Conservation (phyloP, 2,329 filamentous ascomycete genomes). For the Dactylellina leptospora region DNA sequence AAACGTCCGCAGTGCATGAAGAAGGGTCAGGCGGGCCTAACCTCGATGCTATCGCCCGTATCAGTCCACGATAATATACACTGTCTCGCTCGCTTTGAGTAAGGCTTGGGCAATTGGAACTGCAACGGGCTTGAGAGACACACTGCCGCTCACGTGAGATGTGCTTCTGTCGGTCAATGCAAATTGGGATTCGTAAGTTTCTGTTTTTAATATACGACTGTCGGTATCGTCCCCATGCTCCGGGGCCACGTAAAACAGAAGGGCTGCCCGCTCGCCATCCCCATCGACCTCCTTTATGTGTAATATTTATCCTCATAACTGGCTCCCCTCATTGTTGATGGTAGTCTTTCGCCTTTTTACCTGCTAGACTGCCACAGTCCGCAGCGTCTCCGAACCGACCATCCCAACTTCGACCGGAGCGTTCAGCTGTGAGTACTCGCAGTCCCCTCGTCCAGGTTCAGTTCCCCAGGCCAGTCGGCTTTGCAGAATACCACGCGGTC, state of each 20-base stretch:
- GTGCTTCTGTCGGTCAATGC: no score
- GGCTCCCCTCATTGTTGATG: no score
- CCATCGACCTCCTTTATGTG: neutral
- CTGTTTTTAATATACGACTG: no score
- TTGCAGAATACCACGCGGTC: constrained; percentile 40
- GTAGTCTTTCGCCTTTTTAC: no score
- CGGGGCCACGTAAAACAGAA: constrained; percentile 10
- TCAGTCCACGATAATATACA: neutral
- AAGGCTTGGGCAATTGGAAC: neutral
- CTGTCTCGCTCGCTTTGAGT: constrained; percentile 4
- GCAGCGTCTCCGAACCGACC: neutral
- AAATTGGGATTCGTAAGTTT: no score
- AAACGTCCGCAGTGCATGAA: constrained; percentile 6
- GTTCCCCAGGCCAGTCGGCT: neutral
- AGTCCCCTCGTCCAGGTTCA: neutral
- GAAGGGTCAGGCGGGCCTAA: constrained; percentile 2
- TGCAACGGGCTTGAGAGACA: neutral
- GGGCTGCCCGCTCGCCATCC: neutral
- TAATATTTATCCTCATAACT: no score
- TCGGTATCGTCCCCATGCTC: no score
- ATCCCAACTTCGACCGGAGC: neutral
- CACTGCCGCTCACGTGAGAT: constrained; percentile 6
- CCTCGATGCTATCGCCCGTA: no score
- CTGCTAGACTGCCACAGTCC: no score
- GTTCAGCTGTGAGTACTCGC: neutral